Percentiles rank a stretch among this genome's conserved stretches.
These are phyloP conservation scores for Eremomyces bilateralis DNA, from an alignment of 495 filamentous ascomycete species.

Conservation along the genomic window DNA sequence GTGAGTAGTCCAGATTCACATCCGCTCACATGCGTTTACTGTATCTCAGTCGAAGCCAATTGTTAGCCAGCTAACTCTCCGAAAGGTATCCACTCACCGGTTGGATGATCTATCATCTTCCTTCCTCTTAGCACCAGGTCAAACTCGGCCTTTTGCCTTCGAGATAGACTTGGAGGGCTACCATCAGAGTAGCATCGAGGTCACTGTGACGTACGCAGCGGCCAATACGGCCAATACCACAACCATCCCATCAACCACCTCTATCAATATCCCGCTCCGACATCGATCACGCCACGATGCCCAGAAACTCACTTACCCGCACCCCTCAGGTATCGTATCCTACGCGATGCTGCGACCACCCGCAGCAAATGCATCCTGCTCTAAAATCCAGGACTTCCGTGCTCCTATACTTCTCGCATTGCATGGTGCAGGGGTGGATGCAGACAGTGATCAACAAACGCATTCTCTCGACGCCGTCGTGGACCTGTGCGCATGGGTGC, in stretches of 20 bases:
- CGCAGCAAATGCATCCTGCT: constrained; percentile 20
- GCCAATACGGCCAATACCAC: neutral
- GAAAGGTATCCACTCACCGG: too few relatives aligned
- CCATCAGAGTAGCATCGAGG: neutral
- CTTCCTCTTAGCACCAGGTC: constrained; percentile 9
- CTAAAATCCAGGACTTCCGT: neutral
- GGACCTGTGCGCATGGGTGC: constrained; percentile 31
- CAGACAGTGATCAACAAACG: constrained; percentile 24
- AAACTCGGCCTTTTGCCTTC: constrained; percentile 13
- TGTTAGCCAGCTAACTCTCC: too few relatives aligned
- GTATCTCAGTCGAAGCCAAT: too few relatives aligned
- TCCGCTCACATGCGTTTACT: too few relatives aligned
- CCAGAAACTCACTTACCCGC: constrained; percentile 34
- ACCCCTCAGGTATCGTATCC: constrained; percentile 34
- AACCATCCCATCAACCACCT: too few relatives aligned
- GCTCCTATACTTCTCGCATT: constrained; percentile 27
- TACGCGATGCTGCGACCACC: constrained; percentile 37
- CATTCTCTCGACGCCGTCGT: constrained; percentile 26
- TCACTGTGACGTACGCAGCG: neutral
- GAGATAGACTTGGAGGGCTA: constrained; percentile 4
- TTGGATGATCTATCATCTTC: too few relatives aligned
- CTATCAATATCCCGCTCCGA: too few relatives aligned
- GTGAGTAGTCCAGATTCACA: too few relatives aligned
- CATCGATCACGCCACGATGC: constrained; percentile 19
- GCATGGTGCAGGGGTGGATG: constrained; percentile 37